Base-by-base conservation (phyloP, 148 eudicot genomes). In the Chenopodium quinoa region DNA sequence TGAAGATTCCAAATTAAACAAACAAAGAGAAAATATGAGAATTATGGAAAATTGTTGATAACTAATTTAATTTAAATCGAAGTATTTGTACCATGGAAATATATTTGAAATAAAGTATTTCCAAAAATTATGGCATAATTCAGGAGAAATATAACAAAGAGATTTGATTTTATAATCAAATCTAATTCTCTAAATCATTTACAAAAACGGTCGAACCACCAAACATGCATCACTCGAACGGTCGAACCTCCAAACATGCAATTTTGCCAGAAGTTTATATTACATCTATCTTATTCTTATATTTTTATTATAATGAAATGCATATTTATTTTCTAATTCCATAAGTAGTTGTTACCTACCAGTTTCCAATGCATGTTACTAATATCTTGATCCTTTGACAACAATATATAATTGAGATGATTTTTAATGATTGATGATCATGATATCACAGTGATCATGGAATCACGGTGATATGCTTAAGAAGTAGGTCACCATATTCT, bases 361-460 rank as follows among this genome's bases (percentile, higher is more conserved):
- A 62, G 25, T 20, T 20, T 20, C 66, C 66, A 58, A 8, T 62
- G 66, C 66, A 62, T 62, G 66, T 62, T 62, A 62, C 66, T 20
- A 62, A 12, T 25, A 20, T 62, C 27, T 62, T 5, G 62, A 56
- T 56, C 9, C 31, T 7, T 75, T 29, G 31, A 52, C 62, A 75
- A 75, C 62, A 75, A 75, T 52, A 32, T 40, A 40, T 40, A 40
- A 40, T 50, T 75, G 58, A 27, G 63, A 50, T 50, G 63, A 75
- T 12, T 25, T 52, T 32, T 25, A 75, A 75, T 75, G 77, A 75
- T 75, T 74, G 62, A 31, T 17, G 46, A 69, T 29, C 20, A 27
- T 9, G 37, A 14, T 9, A 73, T 73, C 37, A 68, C 23, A 4
- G 29, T n/a, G 17, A 47, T 9, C 1, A 11, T 37, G 44, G 44